These are phyloP conservation scores for Blastobotrys muscicola DNA, from an alignment of 805 yeast genomes.

Conservation along the genomic window DNA sequence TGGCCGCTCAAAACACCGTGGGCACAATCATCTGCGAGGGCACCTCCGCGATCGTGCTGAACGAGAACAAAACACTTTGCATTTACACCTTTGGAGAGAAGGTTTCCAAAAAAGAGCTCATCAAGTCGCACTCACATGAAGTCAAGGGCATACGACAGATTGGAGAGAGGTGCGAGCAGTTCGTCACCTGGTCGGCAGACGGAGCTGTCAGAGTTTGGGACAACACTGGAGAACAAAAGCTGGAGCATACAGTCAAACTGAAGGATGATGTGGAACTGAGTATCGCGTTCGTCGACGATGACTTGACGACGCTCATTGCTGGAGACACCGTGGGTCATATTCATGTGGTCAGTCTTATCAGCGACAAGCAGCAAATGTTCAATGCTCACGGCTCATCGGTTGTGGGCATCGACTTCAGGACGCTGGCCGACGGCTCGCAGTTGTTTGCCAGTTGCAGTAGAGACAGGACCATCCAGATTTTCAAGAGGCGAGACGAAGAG, in stretches of 20 bases:
- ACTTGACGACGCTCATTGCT: neutral
- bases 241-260: neutral
- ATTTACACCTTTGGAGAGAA: too few relatives aligned
- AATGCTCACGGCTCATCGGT: constrained; percentile 18
- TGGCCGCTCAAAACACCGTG: too few relatives aligned
- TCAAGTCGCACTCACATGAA: constrained; percentile 7
- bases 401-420: constrained; percentile 11
- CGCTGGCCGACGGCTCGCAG: constrained; percentile 1
- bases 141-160: constrained; percentile 9
- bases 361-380: neutral
- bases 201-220: constrained; percentile 11
- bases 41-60: too few relatives aligned
- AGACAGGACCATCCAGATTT: constrained; percentile 55
- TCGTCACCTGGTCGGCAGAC: constrained; percentile 16
- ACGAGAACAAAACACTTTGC: too few relatives aligned
- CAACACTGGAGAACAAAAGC: neutral
- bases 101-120: neutral
- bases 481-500: constrained; percentile 18
- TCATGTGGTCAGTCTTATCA: neutral
- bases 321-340: constrained; percentile 10
- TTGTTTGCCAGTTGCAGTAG: constrained; percentile 32
- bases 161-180: neutral
- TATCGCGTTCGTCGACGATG: neutral
- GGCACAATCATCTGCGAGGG: too few relatives aligned
- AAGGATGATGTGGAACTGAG: constrained; percentile 2